Conservation (phyloP, 1,284 basidiomycete genomes). For the Tylopilus sp. region DNA sequence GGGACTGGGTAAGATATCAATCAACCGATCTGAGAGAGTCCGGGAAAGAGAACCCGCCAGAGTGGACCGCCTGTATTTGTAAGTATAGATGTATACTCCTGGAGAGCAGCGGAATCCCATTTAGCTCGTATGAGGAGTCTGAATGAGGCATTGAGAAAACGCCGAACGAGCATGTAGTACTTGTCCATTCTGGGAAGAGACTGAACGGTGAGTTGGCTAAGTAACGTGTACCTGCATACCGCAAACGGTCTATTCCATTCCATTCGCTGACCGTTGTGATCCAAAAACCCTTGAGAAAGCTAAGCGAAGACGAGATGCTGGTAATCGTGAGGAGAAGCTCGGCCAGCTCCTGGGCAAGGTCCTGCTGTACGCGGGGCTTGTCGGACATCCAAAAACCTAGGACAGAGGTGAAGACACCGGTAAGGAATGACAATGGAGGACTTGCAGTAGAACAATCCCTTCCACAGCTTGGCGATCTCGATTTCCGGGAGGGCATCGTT, state of each 20-base stretch:
- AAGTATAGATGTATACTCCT: slow-evolving; percentile 67
- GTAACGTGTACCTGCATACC: slow-evolving; percentile 45
- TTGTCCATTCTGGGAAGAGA: slow-evolving; percentile 77
- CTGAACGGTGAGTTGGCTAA: slow-evolving; percentile 4
- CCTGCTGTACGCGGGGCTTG: slow-evolving; percentile 94
- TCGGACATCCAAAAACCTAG: slow-evolving; percentile 99
- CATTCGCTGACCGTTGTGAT: slow-evolving; percentile 84
- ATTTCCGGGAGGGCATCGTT: slow-evolving; percentile 54
- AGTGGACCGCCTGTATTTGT: slow-evolving; percentile 64
- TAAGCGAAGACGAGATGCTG: slow-evolving; percentile 55
- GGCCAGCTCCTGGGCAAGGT: slow-evolving; percentile 80
- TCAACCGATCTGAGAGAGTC: not conserved
- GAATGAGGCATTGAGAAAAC: slow-evolving; percentile 84
- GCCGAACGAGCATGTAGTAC: slow-evolving; percentile 90
- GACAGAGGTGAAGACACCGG: slow-evolving; percentile 6
- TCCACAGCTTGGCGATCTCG: slow-evolving; percentile 94
- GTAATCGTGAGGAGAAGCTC: slow-evolving; percentile 73
- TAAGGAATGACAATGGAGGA: slow-evolving; percentile 6
- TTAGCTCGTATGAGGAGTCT: slow-evolving; percentile 64
- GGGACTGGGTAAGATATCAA: slow-evolving; percentile 44
- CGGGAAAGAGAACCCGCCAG: slow-evolving; percentile 48
- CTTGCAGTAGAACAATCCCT: slow-evolving; percentile 94
- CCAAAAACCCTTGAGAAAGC: slow-evolving; percentile 89
- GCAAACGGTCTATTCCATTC: slow-evolving; percentile 83
- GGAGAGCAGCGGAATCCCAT: slow-evolving; percentile 60